Evolutionary conservation across 176 grass and related monocot genomes (phyloP).

Genomic region (Juncus inflexus): DNA sequence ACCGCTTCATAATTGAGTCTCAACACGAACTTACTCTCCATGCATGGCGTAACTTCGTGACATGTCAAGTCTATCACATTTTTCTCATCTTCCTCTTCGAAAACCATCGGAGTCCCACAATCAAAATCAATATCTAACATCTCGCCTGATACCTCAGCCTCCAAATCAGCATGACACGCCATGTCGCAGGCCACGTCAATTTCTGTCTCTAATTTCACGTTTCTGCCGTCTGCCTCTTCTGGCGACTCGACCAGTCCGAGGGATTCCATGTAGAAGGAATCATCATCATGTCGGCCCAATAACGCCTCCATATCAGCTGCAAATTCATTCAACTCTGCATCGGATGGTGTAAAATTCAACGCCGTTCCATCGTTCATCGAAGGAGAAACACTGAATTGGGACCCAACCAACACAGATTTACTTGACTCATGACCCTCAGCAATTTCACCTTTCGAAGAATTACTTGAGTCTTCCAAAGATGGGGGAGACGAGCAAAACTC

Average conservation of each 20-base stretch:
- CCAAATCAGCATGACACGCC: conserved; percentile 13
- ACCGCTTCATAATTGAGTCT: conserved; percentile 76
- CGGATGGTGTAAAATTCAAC: conserved; percentile 47
- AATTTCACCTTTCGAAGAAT: conserved; percentile 20
- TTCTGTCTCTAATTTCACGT: conserved; percentile 40
- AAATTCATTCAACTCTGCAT: conserved; percentile 71
- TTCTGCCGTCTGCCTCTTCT: conserved; percentile 18
- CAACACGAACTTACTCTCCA: conserved; percentile 43
- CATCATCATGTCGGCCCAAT: conserved; percentile 48
- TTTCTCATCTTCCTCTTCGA: conserved; percentile 34
- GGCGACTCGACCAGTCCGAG: conserved; percentile 41
- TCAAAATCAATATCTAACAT: conserved; percentile 64
- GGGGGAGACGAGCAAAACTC: conserved; percentile 56
- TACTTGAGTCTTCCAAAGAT: conserved; percentile 35
- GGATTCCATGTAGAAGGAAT: conserved; percentile 62
- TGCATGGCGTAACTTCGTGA: conserved; percentile 16
- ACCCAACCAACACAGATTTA: not conserved
- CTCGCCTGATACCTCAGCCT: conserved; percentile 43
- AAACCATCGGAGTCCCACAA: conserved; percentile 36
- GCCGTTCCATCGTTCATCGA: conserved; percentile 17
- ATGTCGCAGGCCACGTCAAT: not conserved
- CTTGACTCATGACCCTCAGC: conserved; percentile 13
- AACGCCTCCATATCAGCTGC: conserved; percentile 90
- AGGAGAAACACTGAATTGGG: conserved; percentile 42
- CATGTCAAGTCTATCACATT: conserved; percentile 15